phyloP scores from a whole-genome alignment of 768 basidiomycete genomes.

The Leccinum longicurvipes region DNA sequence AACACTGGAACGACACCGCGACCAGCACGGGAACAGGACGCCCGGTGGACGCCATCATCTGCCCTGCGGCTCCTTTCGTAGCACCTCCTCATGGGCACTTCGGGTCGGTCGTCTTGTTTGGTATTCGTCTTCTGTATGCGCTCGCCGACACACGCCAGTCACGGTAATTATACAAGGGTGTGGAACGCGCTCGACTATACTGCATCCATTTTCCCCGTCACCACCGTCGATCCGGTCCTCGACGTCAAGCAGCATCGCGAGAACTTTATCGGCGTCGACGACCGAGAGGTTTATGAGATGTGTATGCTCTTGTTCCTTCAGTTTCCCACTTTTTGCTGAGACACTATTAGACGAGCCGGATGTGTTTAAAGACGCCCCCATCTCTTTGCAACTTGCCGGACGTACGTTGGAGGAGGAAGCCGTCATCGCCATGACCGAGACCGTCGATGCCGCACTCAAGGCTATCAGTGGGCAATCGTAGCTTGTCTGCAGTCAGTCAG shows the following conservation, averaged over 20 bases:
- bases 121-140: neutral
- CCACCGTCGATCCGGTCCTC: constrained; percentile 49
- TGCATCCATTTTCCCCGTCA: constrained; percentile 60
- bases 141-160: constrained; percentile 30
- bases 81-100: constrained; percentile 64
- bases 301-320: constrained; percentile 40
- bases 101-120: constrained; percentile 35
- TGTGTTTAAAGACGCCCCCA: constrained; percentile 53
- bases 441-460: constrained; percentile 56
- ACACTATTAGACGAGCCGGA: constrained; percentile 50
- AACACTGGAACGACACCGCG: constrained; percentile 58
- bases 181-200: constrained; percentile 72
- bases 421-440: constrained; percentile 63
- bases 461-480: neutral
- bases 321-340: neutral
- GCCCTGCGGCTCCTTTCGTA: constrained; percentile 55
- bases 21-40: constrained; percentile 59
- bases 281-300: constrained; percentile 47
- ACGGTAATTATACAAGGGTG: constrained; percentile 50
- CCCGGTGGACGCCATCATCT: constrained; percentile 73
- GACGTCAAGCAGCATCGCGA: constrained; percentile 47
- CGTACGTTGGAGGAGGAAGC: constrained; percentile 75
- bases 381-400: constrained; percentile 64
- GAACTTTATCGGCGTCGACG: constrained; percentile 45
- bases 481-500: neutral